Evolutionary conservation across 2,329 filamentous ascomycete species (phyloP), one percentile per base, ranked within the genome.

Genomic region (Xylariaceae sp.): DNA sequence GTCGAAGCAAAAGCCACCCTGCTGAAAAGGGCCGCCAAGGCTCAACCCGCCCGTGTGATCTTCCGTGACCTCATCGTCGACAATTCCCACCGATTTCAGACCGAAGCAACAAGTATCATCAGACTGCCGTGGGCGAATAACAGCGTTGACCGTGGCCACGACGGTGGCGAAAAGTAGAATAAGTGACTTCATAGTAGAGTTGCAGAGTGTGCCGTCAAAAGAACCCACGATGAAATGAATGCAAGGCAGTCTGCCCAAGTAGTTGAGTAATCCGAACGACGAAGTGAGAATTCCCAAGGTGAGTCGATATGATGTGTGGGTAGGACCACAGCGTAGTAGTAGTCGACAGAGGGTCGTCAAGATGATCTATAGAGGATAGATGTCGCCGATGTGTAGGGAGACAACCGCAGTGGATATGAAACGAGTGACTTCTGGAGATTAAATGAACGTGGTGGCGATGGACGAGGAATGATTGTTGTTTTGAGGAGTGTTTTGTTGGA

Each of bases 1-100:
- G 34, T 66, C 58, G 5, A 66, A 50, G 34, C 65, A 66, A 49
- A 68, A 67, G 1, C 57, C 59, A 40, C 60, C 65, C 43, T 66
- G 60, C 19, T 66, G 65, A 30, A 64, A 67, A 40, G 60, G 47
- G 12, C 64, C 63, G 2, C 63, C 65, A 1, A 67, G 56, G 30
- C 59, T 45, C 26, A 68, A 55, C 15, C 61, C 53, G 15, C 66
- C 66, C 3, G 56, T 48, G 29, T 66, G 64, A 40, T 59, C 53
- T 44, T 68, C 63, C 21, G 62, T 53, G 2, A 68, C 61, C 2
- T 59, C 52, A 21, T 64, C 53, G 37, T 61, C 61, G 21, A 64
- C 52, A 16, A 49, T 45, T 32, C 66, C 66, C 19, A 63, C 58
- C 8, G 66, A 65, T 4, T 52, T 46, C 19, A 68, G 62, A 16